Evolutionary conservation across 352 stramenopile genomes (phyloP).

Genomic region (Phytopythium ostracodes): DNA sequence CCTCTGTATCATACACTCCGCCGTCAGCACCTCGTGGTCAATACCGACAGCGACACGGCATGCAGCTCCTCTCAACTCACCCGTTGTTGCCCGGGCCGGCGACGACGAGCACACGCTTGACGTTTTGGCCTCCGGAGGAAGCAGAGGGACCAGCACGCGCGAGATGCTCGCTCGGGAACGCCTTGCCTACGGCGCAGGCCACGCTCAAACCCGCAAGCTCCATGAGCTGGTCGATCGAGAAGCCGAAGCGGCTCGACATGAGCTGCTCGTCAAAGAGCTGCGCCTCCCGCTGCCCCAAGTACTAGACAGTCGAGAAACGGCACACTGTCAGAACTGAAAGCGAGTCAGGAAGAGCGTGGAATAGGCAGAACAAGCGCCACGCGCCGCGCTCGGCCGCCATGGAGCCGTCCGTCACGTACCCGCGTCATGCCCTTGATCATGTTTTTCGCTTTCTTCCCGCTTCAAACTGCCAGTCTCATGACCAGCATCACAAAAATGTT

Average conservation of each 20-base stretch:
- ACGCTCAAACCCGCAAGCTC: slow-evolving; percentile 97
- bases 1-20: slow-evolving; percentile 42
- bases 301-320: slow-evolving; percentile 23
- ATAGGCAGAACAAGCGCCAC: too few species aligned
- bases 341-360: background rate
- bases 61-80: slow-evolving; percentile 22
- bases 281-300: slow-evolving; percentile 63
- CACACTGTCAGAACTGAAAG: background rate
- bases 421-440: slow-evolving; percentile 11
- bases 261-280: slow-evolving; percentile 88
- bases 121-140: background rate
- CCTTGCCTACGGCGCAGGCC: slow-evolving; percentile 85
- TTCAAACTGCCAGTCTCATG: background rate
- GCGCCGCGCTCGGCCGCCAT: background rate
- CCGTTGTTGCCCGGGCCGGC: slow-evolving; percentile 98
- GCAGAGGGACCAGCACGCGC: background rate
- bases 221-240: slow-evolving; percentile 98
- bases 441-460: background rate
- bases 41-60: too few species aligned
- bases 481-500: background rate
- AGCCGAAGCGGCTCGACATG: slow-evolving; percentile 84
- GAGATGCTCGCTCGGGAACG: slow-evolving; percentile 27
- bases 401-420: background rate
- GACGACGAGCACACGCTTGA: slow-evolving; percentile 87
- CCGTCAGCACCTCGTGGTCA: background rate